Conservation (phyloP, 78 protist species). For the Goniomonas avonlea region DNA sequence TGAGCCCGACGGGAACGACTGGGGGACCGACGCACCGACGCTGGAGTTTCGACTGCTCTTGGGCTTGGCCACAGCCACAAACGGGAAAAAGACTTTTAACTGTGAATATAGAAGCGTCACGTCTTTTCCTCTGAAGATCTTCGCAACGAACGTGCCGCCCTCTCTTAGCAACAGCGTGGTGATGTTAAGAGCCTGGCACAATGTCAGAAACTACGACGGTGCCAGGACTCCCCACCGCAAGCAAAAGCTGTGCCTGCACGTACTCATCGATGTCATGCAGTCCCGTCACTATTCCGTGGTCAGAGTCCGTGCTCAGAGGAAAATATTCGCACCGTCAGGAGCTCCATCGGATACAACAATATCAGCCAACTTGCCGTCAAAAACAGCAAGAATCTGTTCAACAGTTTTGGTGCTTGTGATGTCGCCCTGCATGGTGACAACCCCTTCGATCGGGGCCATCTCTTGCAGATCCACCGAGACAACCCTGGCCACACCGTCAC, state of each 20-base stretch:
- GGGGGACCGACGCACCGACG: no score
- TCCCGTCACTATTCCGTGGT: slow-evolving; percentile 48
- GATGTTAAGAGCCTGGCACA: slow-evolving; percentile 90
- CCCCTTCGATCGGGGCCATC: slow-evolving; percentile 97
- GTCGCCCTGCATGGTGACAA: slow-evolving; percentile 90
- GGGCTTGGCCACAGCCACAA: slow-evolving; percentile 82
- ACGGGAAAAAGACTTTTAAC: slow-evolving; percentile 69
- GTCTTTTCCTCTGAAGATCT: slow-evolving; percentile 90
- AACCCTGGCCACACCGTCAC: slow-evolving; percentile 31
- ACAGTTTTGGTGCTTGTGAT: slow-evolving; percentile 78
- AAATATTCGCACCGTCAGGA: slow-evolving; percentile 85
- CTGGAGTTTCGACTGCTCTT: slow-evolving; percentile 65
- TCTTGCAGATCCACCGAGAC: slow-evolving; percentile 96
- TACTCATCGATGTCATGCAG: slow-evolving; percentile 88
- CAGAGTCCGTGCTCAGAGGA: background rate
- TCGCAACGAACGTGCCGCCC: slow-evolving; percentile 95
- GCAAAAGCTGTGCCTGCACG: slow-evolving; percentile 85
- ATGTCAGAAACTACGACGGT: no score
- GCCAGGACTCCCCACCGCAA: no score
- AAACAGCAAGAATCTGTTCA: slow-evolving; percentile 48
- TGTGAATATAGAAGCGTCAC: slow-evolving; percentile 68
- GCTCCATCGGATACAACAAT: slow-evolving; percentile 98
- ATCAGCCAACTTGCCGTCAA: slow-evolving; percentile 83
- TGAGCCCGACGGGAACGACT: no score
- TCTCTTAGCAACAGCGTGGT: slow-evolving; percentile 73